Conservation (phyloP, 768 basidiomycete species). For the Agrocybe pediades region DNA sequence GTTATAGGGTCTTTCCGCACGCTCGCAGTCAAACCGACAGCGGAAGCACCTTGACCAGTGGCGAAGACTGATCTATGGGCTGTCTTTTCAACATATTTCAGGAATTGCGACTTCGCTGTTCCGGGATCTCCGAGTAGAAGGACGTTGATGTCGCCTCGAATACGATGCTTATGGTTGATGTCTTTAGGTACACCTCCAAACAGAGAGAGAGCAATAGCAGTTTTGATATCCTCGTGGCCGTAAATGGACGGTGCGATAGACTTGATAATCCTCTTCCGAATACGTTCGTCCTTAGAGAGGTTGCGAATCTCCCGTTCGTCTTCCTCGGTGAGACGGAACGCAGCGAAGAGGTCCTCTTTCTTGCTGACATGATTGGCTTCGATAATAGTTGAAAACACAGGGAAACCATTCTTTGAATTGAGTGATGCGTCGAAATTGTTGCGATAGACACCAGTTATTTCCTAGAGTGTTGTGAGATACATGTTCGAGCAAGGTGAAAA, state of each 20-base stretch:
- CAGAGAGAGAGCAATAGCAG: conserved; percentile 91
- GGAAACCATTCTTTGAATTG: conserved; percentile 98
- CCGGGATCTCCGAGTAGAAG: conserved; percentile 97
- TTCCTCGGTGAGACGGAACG: conserved; percentile 95
- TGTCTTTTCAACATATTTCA: conserved; percentile 99
- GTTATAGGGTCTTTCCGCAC: conserved; percentile 99
- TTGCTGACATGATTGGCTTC: conserved; percentile 99
- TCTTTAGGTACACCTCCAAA: conserved; percentile 96
- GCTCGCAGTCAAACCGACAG: conserved; percentile 97
- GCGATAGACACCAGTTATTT: conserved; percentile 96
- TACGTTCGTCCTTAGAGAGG: conserved; percentile 89
- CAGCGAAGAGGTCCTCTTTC: conserved; percentile 99
- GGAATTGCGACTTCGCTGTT: conserved; percentile 98
- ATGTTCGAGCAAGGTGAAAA: neutral
- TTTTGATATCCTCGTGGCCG: conserved; percentile 99
- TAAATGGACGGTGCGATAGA: conserved; percentile 99
- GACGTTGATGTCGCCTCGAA: conserved; percentile 97
- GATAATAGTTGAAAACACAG: conserved; percentile 97
- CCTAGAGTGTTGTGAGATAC: conserved; percentile 46
- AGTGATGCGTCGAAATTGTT: conserved; percentile 99
- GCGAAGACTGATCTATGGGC: conserved; percentile 97
- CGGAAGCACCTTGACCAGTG: conserved; percentile 97
- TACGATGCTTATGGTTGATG: conserved; percentile 93
- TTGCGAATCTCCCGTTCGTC: conserved; percentile 91
- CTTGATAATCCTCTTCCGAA: conserved; percentile 96